Evolutionary conservation across 495 filamentous ascomycete species (phyloP), one percentile per base, ranked within the genome.

Genomic region (Bathelium albidoporum): DNA sequence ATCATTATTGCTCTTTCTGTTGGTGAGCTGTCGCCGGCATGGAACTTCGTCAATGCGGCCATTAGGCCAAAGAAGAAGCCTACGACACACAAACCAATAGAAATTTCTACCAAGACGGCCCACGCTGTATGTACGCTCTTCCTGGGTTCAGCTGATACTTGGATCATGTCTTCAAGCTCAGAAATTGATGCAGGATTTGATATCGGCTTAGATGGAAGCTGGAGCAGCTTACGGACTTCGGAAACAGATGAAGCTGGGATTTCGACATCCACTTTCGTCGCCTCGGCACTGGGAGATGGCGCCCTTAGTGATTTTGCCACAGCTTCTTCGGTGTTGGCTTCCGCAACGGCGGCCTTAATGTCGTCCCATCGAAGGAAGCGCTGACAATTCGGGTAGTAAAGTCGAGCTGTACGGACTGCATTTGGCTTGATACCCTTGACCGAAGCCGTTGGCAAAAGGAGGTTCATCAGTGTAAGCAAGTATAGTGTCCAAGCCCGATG

Each of bases 371-470:
- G 44, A 12, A 49, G 44, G 44, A 49, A 49, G 16, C 44, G 44
- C 44, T 49, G 44, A 49, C 44, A 49, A 49, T 49, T 49, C 16
- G 44, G 44, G n/a, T 49, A 49, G 44, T 49, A 49, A 49, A 49
- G 44, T 49, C 44, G 44, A 49, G 44, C 44, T 49, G 44, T 49
- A 20, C 44, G 44, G 44, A 49, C 44, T 20, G n/a, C 44, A 12
- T 49, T 20, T 49, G 44, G 44, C 18, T 49, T 49, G 44, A 20
- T 0, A 49, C 44, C 44, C 44, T 20, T 49, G 44, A 20, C 44
- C 44, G 22, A 49, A 49, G 44, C 18, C 44, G 44, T 49, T 49
- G 44, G 44, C 44, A 49, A 20, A 49, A 49, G 44, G 44, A 49
- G 10, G 44, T 20, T 49, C 44, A 20, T 49, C 44, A 49, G 44